Base-by-base conservation (phyloP, 208 protist species). In the Trypanosoma mega region DNA sequence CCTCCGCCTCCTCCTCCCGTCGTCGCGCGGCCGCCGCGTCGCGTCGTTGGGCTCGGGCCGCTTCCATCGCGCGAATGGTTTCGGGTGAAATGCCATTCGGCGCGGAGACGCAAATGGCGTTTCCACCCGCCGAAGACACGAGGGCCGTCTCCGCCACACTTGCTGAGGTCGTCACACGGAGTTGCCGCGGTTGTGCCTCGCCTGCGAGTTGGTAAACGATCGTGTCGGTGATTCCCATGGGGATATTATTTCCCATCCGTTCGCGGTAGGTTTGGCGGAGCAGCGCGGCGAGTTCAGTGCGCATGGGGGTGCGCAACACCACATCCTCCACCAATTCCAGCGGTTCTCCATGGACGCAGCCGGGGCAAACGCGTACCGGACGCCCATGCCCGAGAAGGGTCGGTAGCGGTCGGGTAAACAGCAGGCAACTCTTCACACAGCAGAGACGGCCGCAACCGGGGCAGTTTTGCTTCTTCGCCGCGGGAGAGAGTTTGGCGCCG, bases 291-390 rank as follows among this genome's bases (percentile, higher is more conserved):
- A 94, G 68, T 51, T 94, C 87, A 7, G 84, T 92, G 52, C 80
- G 85, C 72, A 76, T 69, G 1, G 57, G 55, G 0, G 71, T 90
- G 16, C 77, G 49, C 29, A 94, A 49, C 34, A 94, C 75, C 12
- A 92, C 29, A 58, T 94, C 87, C 55, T 88, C 79, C 20, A 85
- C 59, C 16, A 77, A 53, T 59, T 92, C 82, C 33, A 76, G 63
- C 21, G 85, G 80, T 47, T 90, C 80, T 6, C 61, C 71, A 0
- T 62, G 31, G 24, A 85, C 72, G 50, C 87, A 89, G n/a, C 45
- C 63, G 4, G 65, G 72, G 52, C 84, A 91, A 8, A 91, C 81
- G 24, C 44, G 37, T 31, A 76, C 66, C 2, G 66, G 55, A 21
- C 58, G 51, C 3, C 37, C 44, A 27, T 63, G 51, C 30, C 59